Percentiles rank a stretch among this genome's conserved stretches.
Conservation (phyloP, 2,329 filamentous ascomycete genomes). For the Penicillium polonicum region DNA sequence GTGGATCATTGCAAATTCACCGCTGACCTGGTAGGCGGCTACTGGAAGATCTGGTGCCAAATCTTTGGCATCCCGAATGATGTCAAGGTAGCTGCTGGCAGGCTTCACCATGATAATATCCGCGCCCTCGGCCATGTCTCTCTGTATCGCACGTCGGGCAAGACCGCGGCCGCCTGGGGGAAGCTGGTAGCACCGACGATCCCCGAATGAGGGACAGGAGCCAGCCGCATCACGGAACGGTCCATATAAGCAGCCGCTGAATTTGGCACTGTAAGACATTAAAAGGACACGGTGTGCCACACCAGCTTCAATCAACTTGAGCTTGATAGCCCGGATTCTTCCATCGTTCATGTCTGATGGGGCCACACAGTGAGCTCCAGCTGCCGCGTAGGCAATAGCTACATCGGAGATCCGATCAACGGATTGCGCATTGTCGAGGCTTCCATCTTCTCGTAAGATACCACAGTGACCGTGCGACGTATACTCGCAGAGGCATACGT, state of each 20-base stretch:
- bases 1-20: slow-evolving; percentile 97
- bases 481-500: slow-evolving; percentile 98
- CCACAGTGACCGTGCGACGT: slow-evolving; percentile 97
- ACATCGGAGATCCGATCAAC: slow-evolving; percentile 95
- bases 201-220: slow-evolving; percentile 85
- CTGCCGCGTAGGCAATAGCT: slow-evolving; percentile 94
- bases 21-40: slow-evolving; percentile 94
- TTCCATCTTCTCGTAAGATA: slow-evolving; percentile 88
- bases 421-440: slow-evolving; percentile 87
- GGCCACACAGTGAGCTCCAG: slow-evolving; percentile 93
- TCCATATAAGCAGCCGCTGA: slow-evolving; percentile 92
- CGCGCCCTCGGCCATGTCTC: slow-evolving; percentile 90
- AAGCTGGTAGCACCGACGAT: slow-evolving; percentile 94
- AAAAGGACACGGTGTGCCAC: slow-evolving; percentile 87
- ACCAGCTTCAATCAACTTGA: slow-evolving; percentile 93
- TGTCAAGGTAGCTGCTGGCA: slow-evolving; percentile 91
- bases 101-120: slow-evolving; percentile 99
- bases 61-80: slow-evolving; percentile 96
- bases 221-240: slow-evolving; percentile 96
- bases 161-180: slow-evolving; percentile 89
- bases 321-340: slow-evolving; percentile 93
- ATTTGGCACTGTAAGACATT: slow-evolving; percentile 98
- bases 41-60: slow-evolving; percentile 87
- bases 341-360: slow-evolving; percentile 99
- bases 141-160: slow-evolving; percentile 81